Conservation (phyloP, 2,329 filamentous ascomycete genomes). For the Exophiala oligosperma region DNA sequence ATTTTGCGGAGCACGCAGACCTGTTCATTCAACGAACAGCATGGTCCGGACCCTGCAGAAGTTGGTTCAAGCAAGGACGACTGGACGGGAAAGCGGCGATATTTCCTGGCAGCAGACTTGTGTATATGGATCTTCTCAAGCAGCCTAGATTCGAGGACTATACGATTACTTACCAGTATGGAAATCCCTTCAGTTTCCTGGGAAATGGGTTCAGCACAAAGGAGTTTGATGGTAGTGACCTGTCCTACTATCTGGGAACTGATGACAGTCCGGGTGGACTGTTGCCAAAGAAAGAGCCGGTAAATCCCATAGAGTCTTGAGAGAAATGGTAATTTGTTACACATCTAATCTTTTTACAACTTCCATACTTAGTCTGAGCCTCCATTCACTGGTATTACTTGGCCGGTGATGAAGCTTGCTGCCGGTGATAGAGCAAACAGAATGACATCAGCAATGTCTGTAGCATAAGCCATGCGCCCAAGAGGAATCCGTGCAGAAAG, state of each 20-base stretch:
- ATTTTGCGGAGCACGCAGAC: conserved; percentile 42
- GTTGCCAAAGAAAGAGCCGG: too few relatives aligned
- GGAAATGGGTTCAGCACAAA: conserved; percentile 45
- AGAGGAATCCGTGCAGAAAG: not conserved
- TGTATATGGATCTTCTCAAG: conserved; percentile 41
- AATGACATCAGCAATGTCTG: conserved; percentile 1
- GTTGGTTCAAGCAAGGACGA: conserved; percentile 25
- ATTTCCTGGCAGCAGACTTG: conserved; percentile 40
- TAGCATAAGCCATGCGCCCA: conserved; percentile 1
- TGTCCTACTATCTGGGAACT: conserved; percentile 41
- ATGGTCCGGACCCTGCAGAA: conserved; percentile 10
- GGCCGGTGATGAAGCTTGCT: conserved; percentile 1
- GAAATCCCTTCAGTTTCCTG: conserved; percentile 42
- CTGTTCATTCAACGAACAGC: conserved; percentile 37
- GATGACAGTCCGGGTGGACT: too few relatives aligned
- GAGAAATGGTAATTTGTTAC: too few relatives aligned
- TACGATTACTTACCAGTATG: conserved; percentile 40
- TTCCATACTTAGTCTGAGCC: not conserved
- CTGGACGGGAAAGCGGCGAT: conserved; percentile 34
- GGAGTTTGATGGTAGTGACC: conserved; percentile 49
- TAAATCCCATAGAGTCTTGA: too few relatives aligned
- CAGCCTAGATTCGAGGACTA: conserved; percentile 43
- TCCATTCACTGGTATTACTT: conserved; percentile 1
- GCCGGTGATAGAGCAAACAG: not conserved
- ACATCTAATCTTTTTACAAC: too few relatives aligned